Conservation (phyloP, 495 filamentous ascomycete species). For the Daldinia concentrica region DNA sequence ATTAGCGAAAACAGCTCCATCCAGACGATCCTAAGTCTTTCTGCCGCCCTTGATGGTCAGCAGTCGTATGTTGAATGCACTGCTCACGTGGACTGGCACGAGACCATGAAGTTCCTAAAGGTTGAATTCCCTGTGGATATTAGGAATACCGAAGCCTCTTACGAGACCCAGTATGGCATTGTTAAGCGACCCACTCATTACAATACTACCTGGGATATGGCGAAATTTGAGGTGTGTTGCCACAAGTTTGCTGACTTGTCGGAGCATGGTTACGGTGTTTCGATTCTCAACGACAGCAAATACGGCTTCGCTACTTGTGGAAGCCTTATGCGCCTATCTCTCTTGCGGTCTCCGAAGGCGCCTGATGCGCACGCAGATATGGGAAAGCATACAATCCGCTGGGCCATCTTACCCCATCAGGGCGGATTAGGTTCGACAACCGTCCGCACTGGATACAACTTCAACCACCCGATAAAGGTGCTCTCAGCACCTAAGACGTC, state of each 20-base stretch:
- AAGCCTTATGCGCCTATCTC: slow-evolving; percentile 89
- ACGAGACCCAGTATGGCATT: slow-evolving; percentile 94
- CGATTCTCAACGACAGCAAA: slow-evolving; percentile 94
- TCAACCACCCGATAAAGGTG: slow-evolving; percentile 83
- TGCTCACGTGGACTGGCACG: slow-evolving; percentile 89
- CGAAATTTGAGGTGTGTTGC: slow-evolving; percentile 98
- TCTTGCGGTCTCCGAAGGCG: slow-evolving; percentile 93
- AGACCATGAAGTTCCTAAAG: slow-evolving; percentile 97
- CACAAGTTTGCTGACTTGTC: slow-evolving; percentile 98
- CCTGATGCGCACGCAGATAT: slow-evolving; percentile 97
- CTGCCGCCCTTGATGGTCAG: slow-evolving; percentile 68
- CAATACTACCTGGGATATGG: slow-evolving; percentile 98
- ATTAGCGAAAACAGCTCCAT: slow-evolving; percentile 90
- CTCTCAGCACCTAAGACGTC: slow-evolving; percentile 45
- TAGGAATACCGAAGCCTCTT: slow-evolving; percentile 90
- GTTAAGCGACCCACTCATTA: slow-evolving; percentile 91
- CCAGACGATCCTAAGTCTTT: slow-evolving; percentile 84
- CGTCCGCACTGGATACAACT: slow-evolving; percentile 84
- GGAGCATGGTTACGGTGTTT: slow-evolving; percentile 90
- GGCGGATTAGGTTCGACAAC: slow-evolving; percentile 76
- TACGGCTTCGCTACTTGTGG: slow-evolving; percentile 95
- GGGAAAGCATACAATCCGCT: slow-evolving; percentile 88
- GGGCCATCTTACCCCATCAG: slow-evolving; percentile 87
- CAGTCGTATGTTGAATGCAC: slow-evolving; percentile 79
- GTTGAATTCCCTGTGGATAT: slow-evolving; percentile 97